Evolutionary conservation across 108 stramenopile species (phyloP), one percentile per base, ranked within the genome.

Genomic region (Stephanodiscus triporus): DNA sequence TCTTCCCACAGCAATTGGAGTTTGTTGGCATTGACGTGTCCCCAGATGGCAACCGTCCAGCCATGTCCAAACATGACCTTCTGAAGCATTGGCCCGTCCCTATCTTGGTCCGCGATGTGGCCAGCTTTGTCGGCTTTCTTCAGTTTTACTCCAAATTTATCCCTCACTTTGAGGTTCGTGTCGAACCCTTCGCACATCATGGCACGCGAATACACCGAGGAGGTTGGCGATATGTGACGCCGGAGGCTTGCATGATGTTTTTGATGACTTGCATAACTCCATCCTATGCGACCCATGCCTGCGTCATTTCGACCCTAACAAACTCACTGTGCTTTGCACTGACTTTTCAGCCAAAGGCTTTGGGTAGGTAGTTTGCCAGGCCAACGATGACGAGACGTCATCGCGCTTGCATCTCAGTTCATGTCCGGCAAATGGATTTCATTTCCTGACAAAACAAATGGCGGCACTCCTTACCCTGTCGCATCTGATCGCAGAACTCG

Each of bases 391-490:
- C 36, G 4, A 6, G 4, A 7, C 3, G 14, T 68, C 66, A 6
- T 68, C 17, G n/a, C 22, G 6, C 51, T 53, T 5, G 53, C 38
- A 36, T 8, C 4, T 2, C 50, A 53, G 4, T 50, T 54, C 26
- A 68, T 68, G 50, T 16, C 9, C 1, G 66, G 66, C 5, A n/a
- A 32, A 53, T 30, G 29, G 36, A 3, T 68, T 50, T 32, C 34
- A 68, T 20, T 68, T 68, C 29, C 22, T 68, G 4, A 36, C 36
- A n/a, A 10, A 8, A 11, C 6, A 5, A 36, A 68, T 13, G 16
- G 10, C 47, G 22, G 26, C 10, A 14, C 6, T 13, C 34, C 57
- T 20, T 24, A 17, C 22, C 68, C 56, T 4, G 56, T 69, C 22
- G 54, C 55, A 22, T 69, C 57, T 42, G 68, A 29, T 16, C 51